Base-by-base conservation (phyloP, 345 rosid species). In the Arabis hirsuta region DNA sequence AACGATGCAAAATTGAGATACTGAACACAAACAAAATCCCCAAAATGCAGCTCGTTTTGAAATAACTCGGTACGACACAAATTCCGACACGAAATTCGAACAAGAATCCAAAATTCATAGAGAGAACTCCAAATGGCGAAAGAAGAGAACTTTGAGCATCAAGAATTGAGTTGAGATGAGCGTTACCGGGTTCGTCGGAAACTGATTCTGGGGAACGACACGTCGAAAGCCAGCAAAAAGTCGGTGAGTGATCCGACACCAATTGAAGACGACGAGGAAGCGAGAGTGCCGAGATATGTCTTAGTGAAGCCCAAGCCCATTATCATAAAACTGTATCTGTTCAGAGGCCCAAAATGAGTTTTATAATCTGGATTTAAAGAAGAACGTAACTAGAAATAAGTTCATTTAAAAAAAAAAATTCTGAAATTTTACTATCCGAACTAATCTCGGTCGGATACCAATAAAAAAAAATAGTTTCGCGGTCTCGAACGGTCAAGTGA, bases 121-220 rank as follows among this genome's bases (percentile, higher is more conserved):
- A 29, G 50, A 32, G 27, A 31, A 32, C 56, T 22, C 5, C 24
- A 29, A 34, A 13, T 9, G 29, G 61, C 41, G 20, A 52, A n/a
- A 8, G 73, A 55, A 19, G 31, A 67, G 5, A 10, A 26, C 42
- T 13, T n/a, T 60, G 38, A 36, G 57, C 12, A 46, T 46, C 3
- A 12, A 4, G 32, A 65, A 3, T 32, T 41, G 6, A 57, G 8
- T 9, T 1, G 47, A 20, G 45, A 19, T 9, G 63, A 53, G 19
- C 27, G 55, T 62, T 68, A 62, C 79, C 75, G 29, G 73, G 61
- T 22, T 62, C 44, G 70, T 38, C 65, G 20, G 58, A 29, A 60
- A 41, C 31, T 12, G 26, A 3, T 32, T 11, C 63, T 53, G 69
- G 26, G 4, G 34, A 34, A 56, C 14, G 53, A 42, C 73, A 67